A percentile compares a stretch with the other conserved stretches of the same genome.
phyloP scores from a whole-genome alignment of 2,329 filamentous ascomycete genomes.

The Talaromyces pinophilus region DNA sequence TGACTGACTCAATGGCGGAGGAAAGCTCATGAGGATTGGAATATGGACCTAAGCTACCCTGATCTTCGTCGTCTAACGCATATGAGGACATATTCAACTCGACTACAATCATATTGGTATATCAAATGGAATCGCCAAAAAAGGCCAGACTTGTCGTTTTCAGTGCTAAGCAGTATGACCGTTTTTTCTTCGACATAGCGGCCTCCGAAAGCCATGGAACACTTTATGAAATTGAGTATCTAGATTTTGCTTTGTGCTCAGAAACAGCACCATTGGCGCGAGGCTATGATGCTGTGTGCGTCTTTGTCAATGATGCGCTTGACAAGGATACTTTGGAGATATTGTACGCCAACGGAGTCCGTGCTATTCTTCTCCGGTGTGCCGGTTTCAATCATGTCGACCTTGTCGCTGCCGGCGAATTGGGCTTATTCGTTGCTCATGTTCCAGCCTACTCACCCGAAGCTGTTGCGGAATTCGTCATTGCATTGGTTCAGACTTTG shows the following conservation, averaged over 20 bases:
- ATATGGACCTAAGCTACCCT: neutral
- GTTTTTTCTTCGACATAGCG: conserved; percentile 53
- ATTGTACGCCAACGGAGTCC: conserved; percentile 55
- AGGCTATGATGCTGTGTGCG: conserved; percentile 61
- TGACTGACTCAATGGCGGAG: neutral
- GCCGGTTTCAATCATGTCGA: conserved; percentile 70
- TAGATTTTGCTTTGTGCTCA: conserved; percentile 58
- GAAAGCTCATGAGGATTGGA: neutral
- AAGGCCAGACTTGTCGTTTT: conserved; percentile 63
- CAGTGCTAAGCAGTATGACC: conserved; percentile 66
- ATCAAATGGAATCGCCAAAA: conserved; percentile 1
- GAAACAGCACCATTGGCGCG: conserved; percentile 59
- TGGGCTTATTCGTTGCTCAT: conserved; percentile 63
- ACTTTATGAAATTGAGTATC: conserved; percentile 55
- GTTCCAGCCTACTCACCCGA: conserved; percentile 70
- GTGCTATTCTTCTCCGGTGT: conserved; percentile 64
- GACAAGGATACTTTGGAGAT: conserved; percentile 53
- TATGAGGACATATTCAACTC: neutral
- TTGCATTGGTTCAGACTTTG: conserved; percentile 67
- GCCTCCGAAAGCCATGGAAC: conserved; percentile 26
- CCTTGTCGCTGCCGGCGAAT: conserved; percentile 55
- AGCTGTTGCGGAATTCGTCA: conserved; percentile 68
- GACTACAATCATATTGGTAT: neutral
- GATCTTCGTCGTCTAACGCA: neutral
- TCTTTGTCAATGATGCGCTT: conserved; percentile 68